Evolutionary conservation across 495 filamentous ascomycete genomes (phyloP), one percentile per base, ranked within the genome.

Genomic region (Penicillium cosmopolitanum): DNA sequence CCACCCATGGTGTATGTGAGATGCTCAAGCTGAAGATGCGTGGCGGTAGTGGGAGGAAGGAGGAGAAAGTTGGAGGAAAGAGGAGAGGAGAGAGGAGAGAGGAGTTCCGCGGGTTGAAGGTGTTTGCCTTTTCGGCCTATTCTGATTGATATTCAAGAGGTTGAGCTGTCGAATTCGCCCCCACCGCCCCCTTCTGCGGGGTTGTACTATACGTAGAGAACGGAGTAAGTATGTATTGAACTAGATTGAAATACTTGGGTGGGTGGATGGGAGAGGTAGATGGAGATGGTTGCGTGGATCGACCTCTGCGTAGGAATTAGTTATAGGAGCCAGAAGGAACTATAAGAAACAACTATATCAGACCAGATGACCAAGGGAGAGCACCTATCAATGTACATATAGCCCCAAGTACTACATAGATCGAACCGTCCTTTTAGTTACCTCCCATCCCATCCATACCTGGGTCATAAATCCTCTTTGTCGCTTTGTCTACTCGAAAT

Each of bases 1-100:
- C 42, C 51, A 73, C 71, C 71, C 71, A 73, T 73, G 63, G 62
- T 46, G 15, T 12, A 18, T 18, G 15, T n/a, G 11, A 40, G 36
- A 40, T 40, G 36, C 10, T 40, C 12, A 40, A 40, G 36, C 16
- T 46, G 43, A n/a, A 46, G 43, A n/a, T 31, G 43, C 43, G 52
- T 34, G 48, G 43, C 51, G 38, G 35, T 23, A 40, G 2, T 40
- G 36, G 50, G 34, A 28, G 43, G 57, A 54, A 52, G 61, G 70
- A 58, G 60, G 23, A 23, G 23, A 23, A 31, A 31, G 28, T 31
- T 31, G 28, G 28, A 31, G 28, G 28, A 31, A 31, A 31, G 28
- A 31, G 28, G 28, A 31, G 28, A 31, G 4, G 28, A 31, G 28
- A 31, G 28, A 4, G 4, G 28, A 9, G 8, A 31, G 6, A 31